Conservation (phyloP, 352 stramenopile genomes). For the Globisporangium viniferum region DNA sequence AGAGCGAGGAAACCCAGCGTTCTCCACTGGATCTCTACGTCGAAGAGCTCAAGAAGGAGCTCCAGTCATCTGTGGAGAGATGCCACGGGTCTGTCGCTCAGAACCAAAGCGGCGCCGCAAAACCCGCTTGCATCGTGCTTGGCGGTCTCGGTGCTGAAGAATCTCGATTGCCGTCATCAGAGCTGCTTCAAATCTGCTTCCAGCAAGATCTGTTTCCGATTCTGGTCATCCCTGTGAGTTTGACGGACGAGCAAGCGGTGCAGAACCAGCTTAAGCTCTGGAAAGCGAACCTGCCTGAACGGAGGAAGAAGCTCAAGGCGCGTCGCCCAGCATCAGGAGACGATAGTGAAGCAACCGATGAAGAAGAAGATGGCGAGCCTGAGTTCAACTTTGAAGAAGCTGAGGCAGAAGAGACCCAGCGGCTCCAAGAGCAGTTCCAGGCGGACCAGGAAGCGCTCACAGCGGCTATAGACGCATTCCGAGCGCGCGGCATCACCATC, state of each 20-base stretch:
- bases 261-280: constrained; percentile 32
- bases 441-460: constrained; percentile 38
- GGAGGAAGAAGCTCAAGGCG: constrained; percentile 7
- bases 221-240: constrained; percentile 40
- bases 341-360: neutral
- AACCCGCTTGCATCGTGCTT: constrained; percentile 3
- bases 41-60: constrained; percentile 20
- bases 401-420: constrained; percentile 40
- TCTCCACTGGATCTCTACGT: constrained; percentile 16
- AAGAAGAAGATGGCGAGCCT: constrained; percentile 20
- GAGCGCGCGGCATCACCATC: constrained; percentile 33
- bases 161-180: constrained; percentile 26
- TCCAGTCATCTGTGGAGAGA: constrained; percentile 5
- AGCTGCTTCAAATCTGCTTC: constrained; percentile 43
- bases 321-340: constrained; percentile 14
- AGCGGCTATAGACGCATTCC: constrained; percentile 32
- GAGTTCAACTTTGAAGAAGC: constrained; percentile 29
- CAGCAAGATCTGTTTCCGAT: constrained; percentile 43
- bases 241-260: constrained; percentile 29
- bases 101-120: neutral
- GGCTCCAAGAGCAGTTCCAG: constrained; percentile 41
- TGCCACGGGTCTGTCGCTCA: neutral
- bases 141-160: constrained; percentile 17
- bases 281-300: constrained; percentile 20
- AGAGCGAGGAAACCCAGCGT: constrained; percentile 12